Evolutionary conservation across 331 rosid genomes (phyloP), one percentile per base, ranked within the genome.

Genomic region (Rosa hybrid): DNA sequence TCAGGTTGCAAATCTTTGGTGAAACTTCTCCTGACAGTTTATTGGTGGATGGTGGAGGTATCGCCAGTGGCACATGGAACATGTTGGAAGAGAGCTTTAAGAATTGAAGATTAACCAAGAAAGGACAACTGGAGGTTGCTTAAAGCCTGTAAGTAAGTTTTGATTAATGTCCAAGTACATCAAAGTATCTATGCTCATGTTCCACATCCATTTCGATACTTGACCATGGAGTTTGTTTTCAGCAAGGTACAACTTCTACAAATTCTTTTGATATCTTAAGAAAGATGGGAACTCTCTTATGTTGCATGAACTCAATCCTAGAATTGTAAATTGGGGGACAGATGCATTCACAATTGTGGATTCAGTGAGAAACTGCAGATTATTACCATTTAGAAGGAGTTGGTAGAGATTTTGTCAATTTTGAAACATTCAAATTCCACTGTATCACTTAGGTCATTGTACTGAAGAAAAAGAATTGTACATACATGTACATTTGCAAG

Each of bases 1-100:
- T 54, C 23, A 54, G 23, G n/a, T 54, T 54, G 71, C 79, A 76
- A 2, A 62, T 1, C 42, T 13, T 2, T 4, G 71, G 71, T 17
- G 71, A 8, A 14, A 76, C 63, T 60, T 76, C 71, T 23, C 79
- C 71, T 1, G 25, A 62, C 12, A 76, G 12, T 12, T 7, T 13
- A 42, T 60, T 76, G n/a, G 18, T 64, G 13, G 72, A 63, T 14
- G 34, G 50, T 30, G 80, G 72, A 30, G 81, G 74, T 6, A 77
- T 49, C 6, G 65, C 65, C 12, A 77, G 63, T 3, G 27, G 73
- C 20, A 64, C 73, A 63, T 16, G 18, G 6, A 76, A 46, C 73
- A 45, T 63, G 63, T 77, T 64, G n/a, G 17, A 25, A 2, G 71
- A 16, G 5, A 77, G 48, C 1, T 27, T 23, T 2, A 77, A 20